Evolutionary conservation across 192 early-diverging fungal genomes (phyloP).

Genomic region (Rhizophagus sp.): DNA sequence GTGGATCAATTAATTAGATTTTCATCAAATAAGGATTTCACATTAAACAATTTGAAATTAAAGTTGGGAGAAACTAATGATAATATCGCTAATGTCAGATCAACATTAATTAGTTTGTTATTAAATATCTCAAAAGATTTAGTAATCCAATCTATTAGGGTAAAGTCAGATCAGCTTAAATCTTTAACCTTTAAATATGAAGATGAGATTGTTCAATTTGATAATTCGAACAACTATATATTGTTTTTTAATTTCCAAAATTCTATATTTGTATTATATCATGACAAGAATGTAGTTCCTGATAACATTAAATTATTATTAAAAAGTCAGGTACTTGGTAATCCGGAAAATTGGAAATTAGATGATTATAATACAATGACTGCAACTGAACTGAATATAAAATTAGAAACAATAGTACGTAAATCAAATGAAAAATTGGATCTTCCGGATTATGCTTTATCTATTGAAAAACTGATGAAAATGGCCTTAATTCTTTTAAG

Average conservation of each 20-base stretch:
- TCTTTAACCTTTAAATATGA: neutral
- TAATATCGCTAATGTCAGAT: neutral
- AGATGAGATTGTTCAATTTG: neutral
- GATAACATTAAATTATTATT: neutral
- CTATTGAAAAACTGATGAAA: constrained; percentile 2
- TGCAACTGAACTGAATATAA: too few species aligned
- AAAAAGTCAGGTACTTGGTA: neutral
- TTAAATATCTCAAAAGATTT: constrained; percentile 1
- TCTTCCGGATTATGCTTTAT: neutral
- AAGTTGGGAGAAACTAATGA: too few species aligned
- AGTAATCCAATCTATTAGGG: neutral
- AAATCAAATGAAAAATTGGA: too few species aligned
- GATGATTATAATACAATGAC: neutral
- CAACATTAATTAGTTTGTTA: constrained; percentile 9
- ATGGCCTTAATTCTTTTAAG: constrained; percentile 4
- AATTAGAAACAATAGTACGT: neutral
- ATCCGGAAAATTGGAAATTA: neutral
- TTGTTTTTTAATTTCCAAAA: neutral
- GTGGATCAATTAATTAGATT: constrained; percentile 22
- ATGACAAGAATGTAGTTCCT: neutral
- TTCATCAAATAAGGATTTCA: neutral
- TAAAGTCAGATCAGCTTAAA: neutral
- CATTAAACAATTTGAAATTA: neutral
- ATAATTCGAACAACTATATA: neutral
- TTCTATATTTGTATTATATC: neutral